Base-by-base conservation (phyloP, 805 yeast genomes). In the Hanseniaspora jakobsenii region DNA sequence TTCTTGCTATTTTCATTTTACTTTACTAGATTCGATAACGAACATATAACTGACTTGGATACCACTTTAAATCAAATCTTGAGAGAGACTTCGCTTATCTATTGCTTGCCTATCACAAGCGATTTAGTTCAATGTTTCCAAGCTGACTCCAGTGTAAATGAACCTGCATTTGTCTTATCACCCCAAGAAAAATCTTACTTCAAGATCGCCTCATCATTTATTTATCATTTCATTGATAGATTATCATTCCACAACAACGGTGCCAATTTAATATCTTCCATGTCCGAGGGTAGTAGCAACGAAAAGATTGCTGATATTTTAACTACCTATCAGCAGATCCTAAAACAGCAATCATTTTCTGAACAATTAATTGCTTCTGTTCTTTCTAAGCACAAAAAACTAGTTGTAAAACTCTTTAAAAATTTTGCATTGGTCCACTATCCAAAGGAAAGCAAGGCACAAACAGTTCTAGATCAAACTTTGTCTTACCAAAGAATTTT, bases 151-250 rank as follows among this genome's bases (percentile, higher is more conserved):
- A 77, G 77, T 52, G 39, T 21, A 8, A 32, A 32, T 18, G 39
- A 42, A 24, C 28, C 28, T 14, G 21, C 19, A 17, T 42, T 42
- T 14, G 37, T 26, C 19, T 72, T 89, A 62, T 86, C 96, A 1
- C 77, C 93, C 53, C 97, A 89, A 65, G 98, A 91, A 65, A 77
- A 87, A 36, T 79, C 86, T 47, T 91, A 91, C 60, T 93, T 96
- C 36, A 97, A 89, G 62, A 81, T 86, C 62, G 94, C 89, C 55
- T 80, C 82, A 36, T 82, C 85, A 49, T 89, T 91, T 59, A 94
- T 85, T 40, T 80, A 94, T 28, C 97, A 91, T 64, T 91, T 89
- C 66, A 72, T 89, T 62, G 91, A 91, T 68, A 74, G 97, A 59
- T 71, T 89, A 23, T 35, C 46, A 2, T 42, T 42, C 16, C 31